phyloP scores from a whole-genome alignment of 768 basidiomycete species.

The Phylloporus sp. region DNA sequence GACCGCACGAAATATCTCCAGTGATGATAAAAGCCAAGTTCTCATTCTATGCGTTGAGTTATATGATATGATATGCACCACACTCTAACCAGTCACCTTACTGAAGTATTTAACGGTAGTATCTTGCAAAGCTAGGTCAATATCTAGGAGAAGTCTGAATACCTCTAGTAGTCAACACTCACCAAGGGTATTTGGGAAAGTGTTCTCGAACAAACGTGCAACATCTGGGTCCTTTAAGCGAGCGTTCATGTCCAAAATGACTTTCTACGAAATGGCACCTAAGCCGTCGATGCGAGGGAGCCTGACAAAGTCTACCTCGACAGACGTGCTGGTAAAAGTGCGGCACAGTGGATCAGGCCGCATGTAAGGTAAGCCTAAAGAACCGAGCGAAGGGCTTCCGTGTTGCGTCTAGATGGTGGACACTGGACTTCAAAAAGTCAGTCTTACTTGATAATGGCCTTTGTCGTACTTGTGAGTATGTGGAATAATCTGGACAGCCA shows the following conservation, averaged over 20 bases:
- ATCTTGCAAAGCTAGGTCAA: conserved; percentile 38
- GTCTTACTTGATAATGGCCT: not conserved
- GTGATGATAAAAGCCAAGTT: conserved; percentile 81
- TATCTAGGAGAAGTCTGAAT: not conserved
- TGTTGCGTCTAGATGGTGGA: conserved; percentile 46
- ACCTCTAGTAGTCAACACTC: conserved; percentile 11
- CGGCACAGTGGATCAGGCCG: conserved; percentile 64
- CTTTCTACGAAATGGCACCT: conserved; percentile 42
- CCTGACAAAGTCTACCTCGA: conserved; percentile 49
- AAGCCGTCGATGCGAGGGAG: not conserved
- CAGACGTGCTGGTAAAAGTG: conserved; percentile 71
- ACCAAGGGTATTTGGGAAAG: conserved; percentile 82
- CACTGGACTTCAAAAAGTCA: not conserved
- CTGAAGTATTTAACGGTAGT: conserved; percentile 78
- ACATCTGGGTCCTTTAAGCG: conserved; percentile 74
- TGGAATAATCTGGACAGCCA: conserved; percentile 60
- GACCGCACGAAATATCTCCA: conserved; percentile 70
- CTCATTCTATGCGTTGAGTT: conserved; percentile 41
- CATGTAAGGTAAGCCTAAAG: conserved; percentile 67
- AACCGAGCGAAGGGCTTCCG: conserved; percentile 55
- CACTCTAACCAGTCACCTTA: conserved; percentile 33
- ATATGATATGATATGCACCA: not conserved
- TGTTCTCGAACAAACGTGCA: conserved; percentile 76
- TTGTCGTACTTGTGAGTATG: conserved; percentile 48
- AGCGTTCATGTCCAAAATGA: conserved; percentile 68